phyloP scores from a whole-genome alignment of 148 eudicot species.

The Simmondsia chinensis region DNA sequence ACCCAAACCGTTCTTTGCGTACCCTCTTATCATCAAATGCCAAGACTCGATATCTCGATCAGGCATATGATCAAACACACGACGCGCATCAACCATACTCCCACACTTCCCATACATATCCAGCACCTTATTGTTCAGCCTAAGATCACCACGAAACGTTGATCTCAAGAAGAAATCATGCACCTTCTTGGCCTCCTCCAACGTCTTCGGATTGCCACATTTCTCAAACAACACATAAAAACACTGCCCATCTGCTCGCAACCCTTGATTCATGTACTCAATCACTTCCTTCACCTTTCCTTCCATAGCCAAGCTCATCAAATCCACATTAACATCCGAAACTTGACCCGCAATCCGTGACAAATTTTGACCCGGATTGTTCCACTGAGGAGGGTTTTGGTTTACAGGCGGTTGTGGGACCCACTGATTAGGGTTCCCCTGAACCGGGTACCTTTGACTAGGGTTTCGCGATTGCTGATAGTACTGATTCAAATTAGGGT shows the following conservation, averaged over 20 bases:
- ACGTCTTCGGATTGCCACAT: constrained; percentile 45
- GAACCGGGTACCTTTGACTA: constrained; percentile 20
- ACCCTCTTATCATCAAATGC: constrained; percentile 56
- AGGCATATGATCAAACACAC: constrained; percentile 80
- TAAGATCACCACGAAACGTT: constrained; percentile 36
- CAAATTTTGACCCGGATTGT: constrained; percentile 20
- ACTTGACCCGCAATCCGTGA: constrained; percentile 3
- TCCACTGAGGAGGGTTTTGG: constrained; percentile 11
- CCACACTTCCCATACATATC: constrained; percentile 62
- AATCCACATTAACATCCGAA: constrained; percentile 23
- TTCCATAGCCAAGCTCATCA: constrained; percentile 49
- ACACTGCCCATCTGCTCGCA: constrained; percentile 38
- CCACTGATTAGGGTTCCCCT: constrained; percentile 15
- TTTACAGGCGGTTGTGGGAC: not conserved
- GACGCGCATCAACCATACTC: constrained; percentile 64
- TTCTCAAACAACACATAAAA: constrained; percentile 51
- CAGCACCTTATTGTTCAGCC: constrained; percentile 43
- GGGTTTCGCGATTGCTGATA: constrained; percentile 26
- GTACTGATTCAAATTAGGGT: constrained; percentile 10
- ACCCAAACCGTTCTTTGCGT: constrained; percentile 51
- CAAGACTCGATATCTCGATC: constrained; percentile 54
- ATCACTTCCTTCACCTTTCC: constrained; percentile 71
- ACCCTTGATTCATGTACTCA: constrained; percentile 54
- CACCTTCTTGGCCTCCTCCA: constrained; percentile 59
- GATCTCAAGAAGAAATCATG: constrained; percentile 62